Percentiles rank a stretch among this genome's conserved stretches.
Conservation (phyloP, 371 early-diverging fungal genomes). For the Rhizopus microsporus region DNA sequence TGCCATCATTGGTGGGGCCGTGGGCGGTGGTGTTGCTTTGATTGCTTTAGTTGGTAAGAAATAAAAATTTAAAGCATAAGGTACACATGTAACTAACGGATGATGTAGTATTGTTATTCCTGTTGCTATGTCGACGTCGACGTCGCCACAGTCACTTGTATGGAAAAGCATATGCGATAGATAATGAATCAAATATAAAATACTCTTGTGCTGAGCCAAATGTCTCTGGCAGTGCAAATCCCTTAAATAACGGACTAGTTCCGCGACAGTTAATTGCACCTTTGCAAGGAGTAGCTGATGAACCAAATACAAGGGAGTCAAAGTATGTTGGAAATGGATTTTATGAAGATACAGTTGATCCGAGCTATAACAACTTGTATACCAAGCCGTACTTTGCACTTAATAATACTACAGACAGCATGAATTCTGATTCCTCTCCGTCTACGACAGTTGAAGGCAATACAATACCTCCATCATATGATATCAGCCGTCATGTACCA, state of each 20-base stretch:
- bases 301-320: constrained; percentile 9
- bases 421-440: constrained; percentile 16
- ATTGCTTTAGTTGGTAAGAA: constrained; percentile 22
- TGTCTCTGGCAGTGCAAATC: background rate
- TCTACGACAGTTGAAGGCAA: constrained; percentile 10
- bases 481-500: constrained; percentile 12
- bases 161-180: background rate
- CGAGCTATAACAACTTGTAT: background rate
- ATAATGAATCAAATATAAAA: constrained; percentile 2
- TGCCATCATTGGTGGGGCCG: constrained; percentile 19
- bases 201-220: constrained; percentile 10
- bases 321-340: constrained; percentile 8
- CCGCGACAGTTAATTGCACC: constrained; percentile 22
- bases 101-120: constrained; percentile 8
- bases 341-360: constrained; percentile 41
- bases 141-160: background rate
- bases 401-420: constrained; percentile 6
- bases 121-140: constrained; percentile 7
- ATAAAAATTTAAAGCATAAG: background rate
- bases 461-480: background rate
- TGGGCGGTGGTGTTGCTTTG: constrained; percentile 14
- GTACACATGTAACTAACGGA: background rate
- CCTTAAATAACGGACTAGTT: background rate
- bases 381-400: constrained; percentile 13
- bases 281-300: background rate